Base-by-base conservation (phyloP, 139 green algal species). In the Pleodorina starrii region DNA sequence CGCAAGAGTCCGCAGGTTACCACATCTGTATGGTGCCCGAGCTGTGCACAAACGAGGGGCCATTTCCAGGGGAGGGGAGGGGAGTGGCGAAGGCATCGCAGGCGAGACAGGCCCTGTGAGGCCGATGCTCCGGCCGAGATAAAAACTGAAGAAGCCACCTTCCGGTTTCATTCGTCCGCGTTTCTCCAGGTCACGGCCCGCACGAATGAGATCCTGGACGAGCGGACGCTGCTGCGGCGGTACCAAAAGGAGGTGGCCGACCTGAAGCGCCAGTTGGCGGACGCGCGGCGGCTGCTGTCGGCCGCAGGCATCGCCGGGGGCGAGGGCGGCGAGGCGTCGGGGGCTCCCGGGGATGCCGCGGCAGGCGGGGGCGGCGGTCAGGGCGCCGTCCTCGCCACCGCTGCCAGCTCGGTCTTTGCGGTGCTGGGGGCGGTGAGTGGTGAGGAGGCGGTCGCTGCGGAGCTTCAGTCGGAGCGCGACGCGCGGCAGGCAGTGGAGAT, bases 241-340 rank as follows among this genome's bases (percentile, higher is more conserved):
- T 98, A 98, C 85, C 94, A 98, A 85, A 87, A 92, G 69, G 96
- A 99, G 93, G 95, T 99, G 36, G 89, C 84, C 42, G 89, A 96
- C 50, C 95, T 99, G 17, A 92, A 95, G 82, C 86, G 84, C 32
- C 97, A 99, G 89, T 91, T 99, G 85, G 93, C 90, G 48, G 69
- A 82, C 50, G 69, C 50, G 48, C 27, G 71, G 36, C 25, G 36
- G 25, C 27, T 29, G 46, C 84, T 89, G 84, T 35, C 50, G 29
- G 46, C 71, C 7, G 68, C 69, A 23, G 66, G 83, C 66, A 35
- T 73, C 46, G 38, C 69, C 17, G 35, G 14, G 17, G 75, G 25
- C 40, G 42, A 44, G 23, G 38, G 42, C 73, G 44, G 43, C 25
- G 42, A 1, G 42, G 25, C 36, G 23, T 12, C 27, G 7, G 17